Evolutionary conservation across 148 eudicot genomes (phyloP).

Genomic region (Fallopia convolvulus): DNA sequence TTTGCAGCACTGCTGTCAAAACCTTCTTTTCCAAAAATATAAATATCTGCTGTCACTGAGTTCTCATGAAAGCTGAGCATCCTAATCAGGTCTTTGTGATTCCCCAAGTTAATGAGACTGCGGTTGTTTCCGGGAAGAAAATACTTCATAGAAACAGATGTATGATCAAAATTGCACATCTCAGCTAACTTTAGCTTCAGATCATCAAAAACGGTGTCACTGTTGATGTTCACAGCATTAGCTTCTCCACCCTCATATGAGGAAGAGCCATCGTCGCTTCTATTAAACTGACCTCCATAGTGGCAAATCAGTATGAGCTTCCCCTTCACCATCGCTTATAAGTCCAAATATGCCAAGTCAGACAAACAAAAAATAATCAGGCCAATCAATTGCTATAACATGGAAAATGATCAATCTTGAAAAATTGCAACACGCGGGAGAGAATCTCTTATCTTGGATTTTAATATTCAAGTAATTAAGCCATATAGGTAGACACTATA

Average conservation of each 20-base stretch:
- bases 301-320: slow-evolving; percentile 13
- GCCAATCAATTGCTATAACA: not conserved
- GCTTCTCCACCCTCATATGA: slow-evolving; percentile 14
- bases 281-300: slow-evolving; percentile 11
- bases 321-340: slow-evolving; percentile 13
- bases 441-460: not conserved
- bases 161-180: slow-evolving; percentile 11
- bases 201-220: slow-evolving; percentile 11
- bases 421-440: not conserved
- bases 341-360: not conserved
- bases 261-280: slow-evolving; percentile 4
- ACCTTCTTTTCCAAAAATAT: slow-evolving; percentile 4
- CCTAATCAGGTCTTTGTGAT: slow-evolving; percentile 7
- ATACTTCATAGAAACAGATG: slow-evolving; percentile 11
- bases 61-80: slow-evolving; percentile 11
- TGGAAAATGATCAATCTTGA: not conserved
- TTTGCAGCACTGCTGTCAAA: not conserved
- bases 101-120: slow-evolving; percentile 6
- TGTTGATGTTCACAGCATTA: slow-evolving; percentile 7
- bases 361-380: not conserved
- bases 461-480: not conserved
- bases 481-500: not conserved
- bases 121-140: slow-evolving; percentile 12
- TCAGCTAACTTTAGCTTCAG: slow-evolving; percentile 13
- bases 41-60: slow-evolving; percentile 13